Percentiles rank a stretch among this genome's conserved stretches.
phyloP scores from a whole-genome alignment of 2,329 filamentous ascomycete genomes.

The Knufia petricola region DNA sequence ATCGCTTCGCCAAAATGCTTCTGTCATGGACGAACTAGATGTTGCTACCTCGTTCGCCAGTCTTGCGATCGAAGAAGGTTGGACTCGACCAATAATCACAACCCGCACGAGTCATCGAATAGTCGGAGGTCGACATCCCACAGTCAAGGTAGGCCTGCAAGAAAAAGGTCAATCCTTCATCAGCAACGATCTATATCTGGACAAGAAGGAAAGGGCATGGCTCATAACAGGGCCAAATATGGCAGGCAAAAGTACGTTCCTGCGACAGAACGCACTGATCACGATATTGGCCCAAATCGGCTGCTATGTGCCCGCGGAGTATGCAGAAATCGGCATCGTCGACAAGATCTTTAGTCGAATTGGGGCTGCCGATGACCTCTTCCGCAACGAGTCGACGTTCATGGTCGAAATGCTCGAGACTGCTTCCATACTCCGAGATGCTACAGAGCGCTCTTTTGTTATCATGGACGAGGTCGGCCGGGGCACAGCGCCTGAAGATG shows the following conservation, averaged over 20 bases:
- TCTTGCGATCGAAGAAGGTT: slow-evolving; percentile 63
- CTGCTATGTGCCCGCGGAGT: slow-evolving; percentile 80
- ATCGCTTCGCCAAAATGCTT: slow-evolving; percentile 76
- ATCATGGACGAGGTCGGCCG: slow-evolving; percentile 98
- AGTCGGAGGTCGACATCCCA: slow-evolving; percentile 79
- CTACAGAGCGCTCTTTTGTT: slow-evolving; percentile 76
- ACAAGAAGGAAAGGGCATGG: slow-evolving; percentile 61
- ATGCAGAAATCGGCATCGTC: slow-evolving; percentile 80
- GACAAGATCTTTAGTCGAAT: slow-evolving; percentile 92
- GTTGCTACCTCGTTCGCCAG: slow-evolving; percentile 76
- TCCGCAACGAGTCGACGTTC: slow-evolving; percentile 88
- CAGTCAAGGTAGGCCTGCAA: slow-evolving; percentile 73
- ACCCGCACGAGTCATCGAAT: slow-evolving; percentile 59
- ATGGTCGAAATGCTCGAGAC: slow-evolving; percentile 99
- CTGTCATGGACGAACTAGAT: slow-evolving; percentile 88
- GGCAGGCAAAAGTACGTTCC: slow-evolving; percentile 92
- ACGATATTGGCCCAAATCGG: slow-evolving; percentile 88
- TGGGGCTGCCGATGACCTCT: slow-evolving; percentile 91
- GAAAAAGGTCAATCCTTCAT: slow-evolving; percentile 74
- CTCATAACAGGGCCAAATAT: slow-evolving; percentile 84
- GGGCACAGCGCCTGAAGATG: slow-evolving; percentile 88
- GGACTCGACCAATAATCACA: slow-evolving; percentile 65
- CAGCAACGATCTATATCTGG: slow-evolving; percentile 75
- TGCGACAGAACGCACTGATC: slow-evolving; percentile 91
- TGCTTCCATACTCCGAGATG: slow-evolving; percentile 74